Evolutionary conservation across 306 rosid genomes (phyloP), one percentile per base, ranked within the genome.

Genomic region (Hylodesmum podocarpum): DNA sequence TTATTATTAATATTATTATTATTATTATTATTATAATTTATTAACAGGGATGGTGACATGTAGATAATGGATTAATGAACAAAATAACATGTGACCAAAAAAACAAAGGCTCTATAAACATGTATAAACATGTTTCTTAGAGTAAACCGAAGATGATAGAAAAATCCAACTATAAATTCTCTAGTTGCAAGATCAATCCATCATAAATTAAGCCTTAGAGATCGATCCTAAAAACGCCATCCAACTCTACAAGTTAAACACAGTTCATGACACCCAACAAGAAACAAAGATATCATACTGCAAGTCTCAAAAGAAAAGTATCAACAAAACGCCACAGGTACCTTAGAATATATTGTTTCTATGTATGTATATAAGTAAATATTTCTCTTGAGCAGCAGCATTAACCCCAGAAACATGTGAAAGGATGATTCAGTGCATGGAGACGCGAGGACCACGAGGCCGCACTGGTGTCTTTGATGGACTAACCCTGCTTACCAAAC

Each of bases 391-490:
- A 74, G 55, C 82, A 63, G 82, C 71, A 78, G 58, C 79, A n/a
- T n/a, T n/a, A 84, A 83, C 76, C 74, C 77, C 61, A 46, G 76
- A 69, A 78, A 67, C 86, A 84, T 66, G 49, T 11, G 75, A 47
- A 70, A 66, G 68, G 75, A 58, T 27, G 80, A 79, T 70, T 90
- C 84, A 92, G 41, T 77, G 90, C 85, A 81, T 25, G 6, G 75
- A 9, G 33, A 86, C 8, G 29, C 93, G 96, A 19, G 88, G 91
- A 34, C 80, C 36, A 5, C 97, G 97, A 3, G 97, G 80, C 2
- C 96, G 85, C 22, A 92, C 97, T 16, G 97, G 96, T 54, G 97
- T 92, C 90, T 92, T 92, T 3, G 97, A 92, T 19, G 97, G 97
- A 86, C 97, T 92, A 49, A 92, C 96, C 89, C 97, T 92, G 90